Evolutionary conservation across 176 grass and related monocot species (phyloP).

Genomic region (Zoysia japonica): DNA sequence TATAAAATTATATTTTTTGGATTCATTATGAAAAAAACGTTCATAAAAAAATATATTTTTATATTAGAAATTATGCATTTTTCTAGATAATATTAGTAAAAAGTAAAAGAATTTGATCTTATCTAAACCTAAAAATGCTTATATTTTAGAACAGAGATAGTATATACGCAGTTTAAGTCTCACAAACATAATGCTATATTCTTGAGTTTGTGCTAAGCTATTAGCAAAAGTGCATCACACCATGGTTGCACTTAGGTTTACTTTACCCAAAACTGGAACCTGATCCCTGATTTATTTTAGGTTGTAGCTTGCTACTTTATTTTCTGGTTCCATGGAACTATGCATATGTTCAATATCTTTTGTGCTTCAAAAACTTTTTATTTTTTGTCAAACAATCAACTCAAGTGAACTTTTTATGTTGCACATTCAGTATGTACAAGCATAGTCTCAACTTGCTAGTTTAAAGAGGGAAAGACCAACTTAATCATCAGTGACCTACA

Average conservation of each 20-base stretch:
- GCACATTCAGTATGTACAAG: too few species aligned
- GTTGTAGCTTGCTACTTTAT: neutral
- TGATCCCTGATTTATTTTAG: neutral
- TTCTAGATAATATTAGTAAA: too few species aligned
- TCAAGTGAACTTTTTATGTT: neutral
- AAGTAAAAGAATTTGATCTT: too few species aligned
- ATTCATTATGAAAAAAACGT: too few species aligned
- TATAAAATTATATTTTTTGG: too few species aligned
- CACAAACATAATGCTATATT: neutral
- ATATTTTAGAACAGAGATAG: too few species aligned
- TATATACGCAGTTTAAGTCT: neutral
- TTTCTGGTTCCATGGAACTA: neutral
- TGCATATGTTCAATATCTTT: neutral
- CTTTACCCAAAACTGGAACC: neutral
- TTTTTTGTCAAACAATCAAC: neutral
- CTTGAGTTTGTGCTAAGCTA: neutral
- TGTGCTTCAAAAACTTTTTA: conserved; percentile 7
- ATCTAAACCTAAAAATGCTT: too few species aligned
- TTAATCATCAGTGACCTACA: too few species aligned
- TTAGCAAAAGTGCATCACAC: neutral
- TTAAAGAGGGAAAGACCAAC: too few species aligned
- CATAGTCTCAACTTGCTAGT: too few species aligned
- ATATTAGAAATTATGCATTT: too few species aligned
- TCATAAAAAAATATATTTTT: too few species aligned
- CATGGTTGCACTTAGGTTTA: neutral